Percentiles rank a stretch among this genome's conserved stretches.
Evolutionary conservation across 129 eudicot genomes (phyloP).

Genomic region (Tagetes erecta): DNA sequence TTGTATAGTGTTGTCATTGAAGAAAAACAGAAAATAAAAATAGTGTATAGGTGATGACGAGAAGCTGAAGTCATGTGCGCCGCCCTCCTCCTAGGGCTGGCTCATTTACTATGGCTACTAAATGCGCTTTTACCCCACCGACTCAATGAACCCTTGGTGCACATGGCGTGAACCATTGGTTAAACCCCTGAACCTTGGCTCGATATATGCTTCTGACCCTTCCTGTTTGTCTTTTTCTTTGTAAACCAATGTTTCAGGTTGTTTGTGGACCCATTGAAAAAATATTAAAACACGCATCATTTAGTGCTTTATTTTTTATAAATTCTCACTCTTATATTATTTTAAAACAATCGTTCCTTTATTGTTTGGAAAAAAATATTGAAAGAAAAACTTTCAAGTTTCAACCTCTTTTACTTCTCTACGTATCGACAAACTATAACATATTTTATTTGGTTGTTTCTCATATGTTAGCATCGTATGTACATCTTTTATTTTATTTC

Average conservation of each 20-base stretch:
- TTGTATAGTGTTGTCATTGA: not conserved
- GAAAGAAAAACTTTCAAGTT: too few relatives aligned
- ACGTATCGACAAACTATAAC: too few relatives aligned
- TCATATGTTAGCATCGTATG: too few relatives aligned
- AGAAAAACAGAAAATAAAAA: not conserved
- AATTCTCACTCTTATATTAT: too few relatives aligned
- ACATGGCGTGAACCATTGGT: conserved; percentile 24
- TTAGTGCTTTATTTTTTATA: too few relatives aligned
- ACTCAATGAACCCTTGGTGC: not conserved
- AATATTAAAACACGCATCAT: too few relatives aligned
- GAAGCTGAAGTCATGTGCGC: conserved; percentile 24
- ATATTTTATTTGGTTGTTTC: too few relatives aligned
- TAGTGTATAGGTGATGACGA: conserved; percentile 11
- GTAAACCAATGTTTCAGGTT: not conserved
- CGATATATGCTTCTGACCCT: not conserved
- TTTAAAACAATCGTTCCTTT: too few relatives aligned
- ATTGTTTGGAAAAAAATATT: too few relatives aligned
- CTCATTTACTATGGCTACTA: not conserved
- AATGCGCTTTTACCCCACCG: conserved; percentile 9
- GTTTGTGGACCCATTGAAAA: not conserved
- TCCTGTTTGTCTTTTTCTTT: conserved; percentile 8
- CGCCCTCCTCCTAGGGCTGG: conserved; percentile 20
- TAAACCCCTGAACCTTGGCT: conserved; percentile 18
- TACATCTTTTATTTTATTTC: too few relatives aligned
- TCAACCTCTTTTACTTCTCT: too few relatives aligned